Evolutionary conservation across 2,329 filamentous ascomycete species (phyloP).

Genomic region (Whalleya microplaca): DNA sequence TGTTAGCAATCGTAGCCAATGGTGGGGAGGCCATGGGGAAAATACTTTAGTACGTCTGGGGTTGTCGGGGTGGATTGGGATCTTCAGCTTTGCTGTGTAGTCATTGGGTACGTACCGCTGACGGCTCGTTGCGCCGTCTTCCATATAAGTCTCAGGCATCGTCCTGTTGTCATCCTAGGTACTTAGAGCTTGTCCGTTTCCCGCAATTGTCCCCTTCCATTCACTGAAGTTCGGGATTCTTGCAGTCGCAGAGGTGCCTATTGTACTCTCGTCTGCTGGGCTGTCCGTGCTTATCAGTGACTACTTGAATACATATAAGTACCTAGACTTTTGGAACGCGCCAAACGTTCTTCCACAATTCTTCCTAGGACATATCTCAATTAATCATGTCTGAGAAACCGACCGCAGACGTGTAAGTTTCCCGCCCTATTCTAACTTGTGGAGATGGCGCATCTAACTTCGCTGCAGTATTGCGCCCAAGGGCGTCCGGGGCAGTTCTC

Average conservation of each 20-base stretch:
- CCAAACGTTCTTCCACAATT: not conserved
- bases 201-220: not conserved
- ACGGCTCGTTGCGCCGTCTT: not conserved
- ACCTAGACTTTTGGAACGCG: too few relatives aligned
- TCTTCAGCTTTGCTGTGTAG: conserved; percentile 1
- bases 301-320: too few relatives aligned
- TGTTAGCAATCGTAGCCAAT: not conserved
- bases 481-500: conserved; percentile 26
- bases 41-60: not conserved
- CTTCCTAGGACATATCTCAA: too few relatives aligned
- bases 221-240: not conserved
- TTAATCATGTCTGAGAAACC: conserved; percentile 6
- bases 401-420: conserved; percentile 15
- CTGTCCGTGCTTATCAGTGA: not conserved
- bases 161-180: not conserved
- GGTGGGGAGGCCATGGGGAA: not conserved
- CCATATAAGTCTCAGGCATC: not conserved
- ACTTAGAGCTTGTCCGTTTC: not conserved
- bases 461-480: conserved; percentile 31
- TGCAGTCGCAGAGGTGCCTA: not conserved
- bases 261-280: not conserved
- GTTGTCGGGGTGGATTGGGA: not conserved
- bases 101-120: not conserved
- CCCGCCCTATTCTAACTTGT: not conserved
- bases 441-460: conserved; percentile 5